Base-by-base conservation (phyloP, 352 stramenopile species). In the Phytophthora sojae region DNA sequence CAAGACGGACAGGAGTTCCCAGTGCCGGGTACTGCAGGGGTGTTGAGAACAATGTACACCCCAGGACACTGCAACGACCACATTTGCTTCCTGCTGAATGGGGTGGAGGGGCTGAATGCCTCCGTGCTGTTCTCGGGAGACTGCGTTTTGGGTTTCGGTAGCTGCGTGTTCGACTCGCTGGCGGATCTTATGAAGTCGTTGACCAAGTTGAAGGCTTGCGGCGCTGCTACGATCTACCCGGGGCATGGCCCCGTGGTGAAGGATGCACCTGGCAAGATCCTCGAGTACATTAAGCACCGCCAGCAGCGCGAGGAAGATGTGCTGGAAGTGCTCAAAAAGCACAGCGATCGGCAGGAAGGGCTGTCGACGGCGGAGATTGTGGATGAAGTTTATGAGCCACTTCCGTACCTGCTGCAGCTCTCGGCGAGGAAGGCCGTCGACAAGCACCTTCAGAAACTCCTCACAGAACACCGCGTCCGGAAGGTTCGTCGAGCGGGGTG, bases 31-130 rank as follows among this genome's bases (percentile, higher is more conserved):
- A 7, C 12, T 29, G 5, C 45, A 30, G 73, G 67, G 1, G 57
- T 82, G 8, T 58, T 97, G 7, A 82, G 64, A 6, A 82, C 79
- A 0, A 66, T 96, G 55, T 90, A 91, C 71, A 95, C 90, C 50
- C 91, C 92, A 6, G 92, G 91, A 23, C 92, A 97, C 65, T 94
- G 86, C 61, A 83, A 85, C 57, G 91, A 97, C 66, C 90, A 97
- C 70, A 80, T 94, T 50, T 92, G 86, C 64, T 96, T 97, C 30
- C 25, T 94, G 9, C 59, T 97, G 25, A 67, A 91, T 32, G 62
- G 76, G 25, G 60, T 67, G 17, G 32, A 67, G 0, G 53, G 47
- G 4, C 47, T 79, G 1, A 53, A 74, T 23, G 45, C 51, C 15
- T 25, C 45, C 25, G 54, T 72, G 7, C 64, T 97, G 8, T 96